Evolutionary conservation across 2,329 filamentous ascomycete genomes (phyloP), one percentile per base, ranked within the genome.

Genomic region (Talaromyces marneffei): DNA sequence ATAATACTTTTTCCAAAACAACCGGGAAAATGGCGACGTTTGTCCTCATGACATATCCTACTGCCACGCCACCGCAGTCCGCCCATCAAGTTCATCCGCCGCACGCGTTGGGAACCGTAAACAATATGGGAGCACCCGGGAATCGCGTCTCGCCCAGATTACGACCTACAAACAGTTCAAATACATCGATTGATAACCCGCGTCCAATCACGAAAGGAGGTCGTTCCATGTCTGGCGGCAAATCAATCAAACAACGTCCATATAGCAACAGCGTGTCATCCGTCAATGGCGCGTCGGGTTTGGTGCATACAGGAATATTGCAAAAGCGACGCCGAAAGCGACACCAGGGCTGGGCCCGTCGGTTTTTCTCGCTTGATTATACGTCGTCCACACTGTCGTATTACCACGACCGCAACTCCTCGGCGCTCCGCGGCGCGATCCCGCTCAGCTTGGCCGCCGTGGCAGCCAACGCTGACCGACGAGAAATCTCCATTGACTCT

Each of bases 1-100:
- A 99, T 83, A 99, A 99, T 72, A 99, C 94, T 29, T 99, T 99
- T 74, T 96, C 92, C 63, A 97, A 97, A 78, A 90, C 88, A 74
- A 88, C 90, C 44, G 94, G 92, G 58, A 99, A 99, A 78, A 96
- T 89, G 31, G 92, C 92, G 20, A 97, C 93, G 7, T 91, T 99
- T 70, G 92, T 97, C 37, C 85, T 99, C 57, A 84, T 97, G 73
- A 97, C 92, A 40, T 97, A 97, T 70, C 92, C 93, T 9, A 92
- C 91, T 37, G 89, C 87, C 67, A 84, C 73, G 52, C 76, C 75
- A 27, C 73, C 77, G 10, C 75, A 78, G 23, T 74, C 75, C 5
- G 73, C 71, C 4, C 73, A 74, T 74, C 82, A 67, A 74, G 78
- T 48, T 72, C 78, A 65, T 83, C 85, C 62, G 70, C 84, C 70